These are phyloP conservation scores for Ophiostoma sp. DNA, from an alignment of 2,329 filamentous ascomycete genomes.

Conservation along the genomic window DNA sequence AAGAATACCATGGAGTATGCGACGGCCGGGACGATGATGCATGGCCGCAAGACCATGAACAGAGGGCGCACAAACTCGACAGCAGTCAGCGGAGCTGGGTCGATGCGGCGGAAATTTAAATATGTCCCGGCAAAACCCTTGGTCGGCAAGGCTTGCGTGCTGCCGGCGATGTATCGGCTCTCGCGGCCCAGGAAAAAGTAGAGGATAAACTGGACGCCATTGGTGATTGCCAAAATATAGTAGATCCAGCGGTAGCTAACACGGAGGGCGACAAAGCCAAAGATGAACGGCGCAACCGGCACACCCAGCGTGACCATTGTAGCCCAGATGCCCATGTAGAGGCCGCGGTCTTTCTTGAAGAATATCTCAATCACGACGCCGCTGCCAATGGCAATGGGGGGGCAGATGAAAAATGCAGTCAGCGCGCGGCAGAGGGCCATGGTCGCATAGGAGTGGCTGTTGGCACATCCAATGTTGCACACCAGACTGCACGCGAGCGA, in stretches of 20 bases:
- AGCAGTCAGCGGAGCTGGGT: conserved; percentile 44
- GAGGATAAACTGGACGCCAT: conserved; percentile 51
- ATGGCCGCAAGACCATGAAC: conserved; percentile 40
- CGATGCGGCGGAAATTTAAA: conserved; percentile 45
- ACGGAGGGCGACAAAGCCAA: conserved; percentile 45
- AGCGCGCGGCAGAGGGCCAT: conserved; percentile 49
- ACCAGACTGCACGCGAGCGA: conserved; percentile 44
- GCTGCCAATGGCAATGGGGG: conserved; percentile 48
- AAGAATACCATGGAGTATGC: conserved; percentile 55
- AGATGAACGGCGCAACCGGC: conserved; percentile 34
- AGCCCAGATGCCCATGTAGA: conserved; percentile 55
- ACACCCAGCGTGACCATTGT: conserved; percentile 32
- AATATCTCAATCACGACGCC: conserved; percentile 55
- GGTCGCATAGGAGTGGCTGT: conserved; percentile 43
- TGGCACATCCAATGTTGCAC: conserved; percentile 51
- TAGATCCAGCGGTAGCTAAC: conserved; percentile 56
- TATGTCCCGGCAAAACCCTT: conserved; percentile 41
- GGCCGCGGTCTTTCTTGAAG: conserved; percentile 50
- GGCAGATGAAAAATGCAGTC: conserved; percentile 51
- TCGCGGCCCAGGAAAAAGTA: conserved; percentile 53
- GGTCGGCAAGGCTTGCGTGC: neutral
- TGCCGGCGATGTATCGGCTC: conserved; percentile 47
- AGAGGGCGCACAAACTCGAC: conserved; percentile 49
- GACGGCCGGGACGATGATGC: conserved; percentile 46
- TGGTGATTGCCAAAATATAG: conserved; percentile 53